These are phyloP conservation scores for Lactarius pseudohatsudake DNA, from an alignment of 768 basidiomycete species.

Conservation along the genomic window DNA sequence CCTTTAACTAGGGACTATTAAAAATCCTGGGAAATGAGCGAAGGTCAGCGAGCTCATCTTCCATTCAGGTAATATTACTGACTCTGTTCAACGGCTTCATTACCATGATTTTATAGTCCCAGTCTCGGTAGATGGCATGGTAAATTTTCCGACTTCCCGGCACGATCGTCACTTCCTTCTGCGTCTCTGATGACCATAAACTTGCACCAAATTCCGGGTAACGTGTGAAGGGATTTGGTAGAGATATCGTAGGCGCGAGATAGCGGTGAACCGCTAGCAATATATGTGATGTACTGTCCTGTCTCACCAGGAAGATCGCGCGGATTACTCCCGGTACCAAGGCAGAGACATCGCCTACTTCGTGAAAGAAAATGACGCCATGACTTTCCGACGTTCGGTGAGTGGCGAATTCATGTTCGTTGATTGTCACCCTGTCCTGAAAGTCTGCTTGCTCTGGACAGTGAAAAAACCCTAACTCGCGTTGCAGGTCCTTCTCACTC, in stretches of 20 bases:
- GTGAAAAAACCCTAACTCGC: no score
- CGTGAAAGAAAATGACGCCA: slow-evolving; percentile 8
- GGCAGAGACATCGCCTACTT: not conserved
- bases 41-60: no score
- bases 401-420: not conserved
- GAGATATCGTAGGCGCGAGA: not conserved
- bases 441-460: no score
- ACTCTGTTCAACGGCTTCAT: slow-evolving; percentile 10
- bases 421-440: no score
- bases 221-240: not conserved
- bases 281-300: not conserved
- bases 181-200: slow-evolving; percentile 1
- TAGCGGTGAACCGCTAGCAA: no score
- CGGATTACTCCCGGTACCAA: not conserved
- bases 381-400: not conserved
- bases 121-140: not conserved
- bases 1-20: no score
- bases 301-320: slow-evolving; percentile 1
- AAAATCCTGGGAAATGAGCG: no score
- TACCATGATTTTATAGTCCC: slow-evolving; percentile 1
- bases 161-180: not conserved
- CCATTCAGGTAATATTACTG: no score
- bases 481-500: no score
- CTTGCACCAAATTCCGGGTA: slow-evolving; percentile 9
- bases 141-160: not conserved